phyloP scores from a whole-genome alignment of 768 basidiomycete genomes.

The Tulasnella sp. region DNA sequence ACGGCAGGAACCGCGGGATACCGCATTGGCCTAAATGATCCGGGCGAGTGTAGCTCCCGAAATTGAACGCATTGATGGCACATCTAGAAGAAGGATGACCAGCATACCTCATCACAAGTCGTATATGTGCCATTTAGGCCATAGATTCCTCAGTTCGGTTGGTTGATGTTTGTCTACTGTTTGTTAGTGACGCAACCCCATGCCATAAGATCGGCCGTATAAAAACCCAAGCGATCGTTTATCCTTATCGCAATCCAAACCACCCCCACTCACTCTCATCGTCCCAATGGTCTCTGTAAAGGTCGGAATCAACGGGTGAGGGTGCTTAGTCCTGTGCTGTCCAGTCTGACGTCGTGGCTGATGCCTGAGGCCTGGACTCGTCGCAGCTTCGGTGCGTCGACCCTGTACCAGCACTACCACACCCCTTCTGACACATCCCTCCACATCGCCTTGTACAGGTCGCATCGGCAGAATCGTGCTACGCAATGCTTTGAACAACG shows the following conservation, averaged over 20 bases:
- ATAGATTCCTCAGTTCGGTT: no score
- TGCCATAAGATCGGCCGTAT: no score
- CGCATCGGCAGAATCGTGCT: slow-evolving; percentile 99
- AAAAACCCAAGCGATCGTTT: no score
- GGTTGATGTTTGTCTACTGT: no score
- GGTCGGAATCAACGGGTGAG: slow-evolving; percentile 95
- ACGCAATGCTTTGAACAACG: slow-evolving; percentile 75
- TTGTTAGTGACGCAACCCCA: no score
- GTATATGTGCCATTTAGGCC: no score
- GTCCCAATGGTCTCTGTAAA: slow-evolving; percentile 46
- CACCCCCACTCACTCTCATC: neutral
- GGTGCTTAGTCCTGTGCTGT: slow-evolving; percentile 17
- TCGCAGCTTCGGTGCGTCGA: slow-evolving; percentile 51
- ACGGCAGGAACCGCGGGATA: no score
- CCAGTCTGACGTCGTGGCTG: neutral
- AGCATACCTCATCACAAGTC: no score
- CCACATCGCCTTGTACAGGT: slow-evolving; percentile 38
- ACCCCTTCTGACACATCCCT: neutral
- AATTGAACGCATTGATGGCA: no score
- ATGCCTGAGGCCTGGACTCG: neutral
- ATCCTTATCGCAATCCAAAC: neutral
- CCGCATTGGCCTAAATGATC: no score
- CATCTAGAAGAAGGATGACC: no score
- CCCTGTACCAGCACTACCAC: neutral
- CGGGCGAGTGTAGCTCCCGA: no score